phyloP scores from a whole-genome alignment of 495 filamentous ascomycete species.

The Wilcoxina mikolae region DNA sequence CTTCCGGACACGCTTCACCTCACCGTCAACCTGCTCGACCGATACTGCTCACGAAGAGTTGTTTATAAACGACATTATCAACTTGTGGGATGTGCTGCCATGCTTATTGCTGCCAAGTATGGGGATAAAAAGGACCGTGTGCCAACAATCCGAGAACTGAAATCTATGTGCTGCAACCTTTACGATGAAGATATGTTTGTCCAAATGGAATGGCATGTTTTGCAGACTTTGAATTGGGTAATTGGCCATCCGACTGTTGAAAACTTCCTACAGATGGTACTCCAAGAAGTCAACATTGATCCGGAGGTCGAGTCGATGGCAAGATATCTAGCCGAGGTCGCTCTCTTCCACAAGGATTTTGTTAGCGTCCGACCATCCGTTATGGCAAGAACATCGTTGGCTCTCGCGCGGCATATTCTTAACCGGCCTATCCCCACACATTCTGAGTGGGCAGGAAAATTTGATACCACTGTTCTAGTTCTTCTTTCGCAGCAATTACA shows the following conservation, averaged over 20 bases:
- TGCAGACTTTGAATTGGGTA: conserved; percentile 93
- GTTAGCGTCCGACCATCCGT: conserved; percentile 78
- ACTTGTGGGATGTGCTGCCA: conserved; percentile 85
- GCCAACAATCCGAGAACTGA: conserved; percentile 84
- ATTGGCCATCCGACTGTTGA: conserved; percentile 93
- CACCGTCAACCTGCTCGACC: conserved; percentile 87
- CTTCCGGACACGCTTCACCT: conserved; percentile 90
- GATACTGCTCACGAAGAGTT: conserved; percentile 95
- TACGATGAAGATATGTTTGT: conserved; percentile 99
- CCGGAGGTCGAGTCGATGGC: conserved; percentile 88
- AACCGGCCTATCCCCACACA: conserved; percentile 58
- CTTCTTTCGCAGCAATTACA: conserved; percentile 74
- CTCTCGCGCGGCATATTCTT: conserved; percentile 74
- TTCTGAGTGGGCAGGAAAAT: conserved; percentile 65
- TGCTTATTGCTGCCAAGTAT: conserved; percentile 96
- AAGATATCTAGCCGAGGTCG: conserved; percentile 83
- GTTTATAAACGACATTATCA: conserved; percentile 99
- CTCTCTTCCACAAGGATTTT: conserved; percentile 90
- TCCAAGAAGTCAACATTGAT: conserved; percentile 51
- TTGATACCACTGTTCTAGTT: conserved; percentile 64
- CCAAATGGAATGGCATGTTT: conserved; percentile 99
- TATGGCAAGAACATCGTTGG: conserved; percentile 74
- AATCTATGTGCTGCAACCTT: conserved; percentile 95
- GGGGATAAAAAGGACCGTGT: conserved; percentile 96
- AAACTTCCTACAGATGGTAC: conserved; percentile 66